Evolutionary conservation across 108 stramenopile species (phyloP).

Genomic region (Pseudonitzschia multistriata): DNA sequence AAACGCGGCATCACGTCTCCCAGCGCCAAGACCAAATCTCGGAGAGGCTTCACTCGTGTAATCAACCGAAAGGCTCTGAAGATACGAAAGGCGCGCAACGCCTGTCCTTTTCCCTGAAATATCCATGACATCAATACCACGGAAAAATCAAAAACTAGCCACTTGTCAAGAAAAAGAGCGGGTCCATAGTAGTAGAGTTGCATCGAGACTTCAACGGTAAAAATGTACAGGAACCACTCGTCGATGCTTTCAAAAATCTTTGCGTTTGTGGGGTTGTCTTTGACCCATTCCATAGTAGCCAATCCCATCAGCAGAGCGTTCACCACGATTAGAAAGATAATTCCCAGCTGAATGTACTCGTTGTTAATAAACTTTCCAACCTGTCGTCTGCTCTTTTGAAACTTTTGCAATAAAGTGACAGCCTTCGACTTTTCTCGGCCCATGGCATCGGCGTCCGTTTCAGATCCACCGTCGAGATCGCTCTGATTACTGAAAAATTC

Average conservation of each 20-base stretch:
- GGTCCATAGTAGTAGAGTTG: slow-evolving; percentile 58
- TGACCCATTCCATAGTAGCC: slow-evolving; percentile 68
- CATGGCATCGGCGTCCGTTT: too few relatives aligned
- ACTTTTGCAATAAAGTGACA: neutral
- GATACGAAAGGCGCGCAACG: slow-evolving; percentile 73
- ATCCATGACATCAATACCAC: slow-evolving; percentile 67
- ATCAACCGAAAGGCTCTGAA: slow-evolving; percentile 68
- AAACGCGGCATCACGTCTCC: slow-evolving; percentile 69
- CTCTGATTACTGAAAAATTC: too few relatives aligned
- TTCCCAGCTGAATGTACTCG: slow-evolving; percentile 41
- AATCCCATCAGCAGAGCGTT: slow-evolving; percentile 74
- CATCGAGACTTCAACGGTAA: slow-evolving; percentile 57
- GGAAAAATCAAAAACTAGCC: slow-evolving; percentile 68
- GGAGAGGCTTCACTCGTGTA: slow-evolving; percentile 49
- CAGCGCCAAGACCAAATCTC: slow-evolving; percentile 61
- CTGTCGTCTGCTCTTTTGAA: slow-evolving; percentile 10
- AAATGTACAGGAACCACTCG: slow-evolving; percentile 48
- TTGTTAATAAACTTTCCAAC: slow-evolving; percentile 54
- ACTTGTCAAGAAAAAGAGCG: slow-evolving; percentile 47
- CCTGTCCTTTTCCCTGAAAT: slow-evolving; percentile 27
- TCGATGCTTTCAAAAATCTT: slow-evolving; percentile 42
- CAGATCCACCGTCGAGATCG: too few relatives aligned
- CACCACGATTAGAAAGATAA: slow-evolving; percentile 57
- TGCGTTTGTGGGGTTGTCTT: slow-evolving; percentile 32
- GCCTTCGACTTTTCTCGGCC: neutral